phyloP scores from a whole-genome alignment of 2,329 filamentous ascomycete species.

The Exserohilum turcica region DNA sequence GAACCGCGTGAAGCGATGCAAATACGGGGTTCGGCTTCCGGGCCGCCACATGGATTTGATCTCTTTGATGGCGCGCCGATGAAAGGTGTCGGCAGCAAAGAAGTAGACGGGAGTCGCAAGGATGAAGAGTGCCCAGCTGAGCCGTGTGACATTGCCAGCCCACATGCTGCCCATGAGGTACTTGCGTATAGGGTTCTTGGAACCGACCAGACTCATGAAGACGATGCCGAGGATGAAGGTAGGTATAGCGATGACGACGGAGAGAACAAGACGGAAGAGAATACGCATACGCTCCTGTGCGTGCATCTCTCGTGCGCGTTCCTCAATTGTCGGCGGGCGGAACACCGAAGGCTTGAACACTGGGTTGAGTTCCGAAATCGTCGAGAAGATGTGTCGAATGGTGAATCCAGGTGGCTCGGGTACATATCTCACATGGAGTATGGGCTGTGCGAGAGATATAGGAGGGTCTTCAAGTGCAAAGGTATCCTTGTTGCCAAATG shows the following conservation, averaged over 20 bases:
- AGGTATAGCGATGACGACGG: conserved; percentile 73
- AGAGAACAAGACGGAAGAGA: conserved; percentile 71
- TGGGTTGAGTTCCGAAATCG: conserved; percentile 69
- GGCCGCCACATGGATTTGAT: conserved; percentile 76
- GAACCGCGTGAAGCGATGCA: conserved; percentile 84
- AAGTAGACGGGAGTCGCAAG: conserved; percentile 87
- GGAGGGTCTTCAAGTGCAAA: conserved; percentile 62
- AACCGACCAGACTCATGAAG: conserved; percentile 81
- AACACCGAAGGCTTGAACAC: conserved; percentile 72
- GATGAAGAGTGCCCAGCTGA: conserved; percentile 79
- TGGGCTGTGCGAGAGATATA: conserved; percentile 63
- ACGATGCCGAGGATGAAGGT: conserved; percentile 87
- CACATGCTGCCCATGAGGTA: conserved; percentile 74
- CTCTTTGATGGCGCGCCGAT: conserved; percentile 78
- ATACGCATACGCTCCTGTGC: conserved; percentile 71
- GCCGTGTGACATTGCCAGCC: conserved; percentile 71
- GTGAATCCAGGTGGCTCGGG: conserved; percentile 73
- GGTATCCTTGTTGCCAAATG: conserved; percentile 50
- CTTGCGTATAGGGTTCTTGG: conserved; percentile 61
- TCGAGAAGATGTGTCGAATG: conserved; percentile 72
- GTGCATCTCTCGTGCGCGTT: conserved; percentile 75
- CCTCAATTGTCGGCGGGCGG: conserved; percentile 81
- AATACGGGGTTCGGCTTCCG: conserved; percentile 72
- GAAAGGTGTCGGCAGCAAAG: conserved; percentile 84
- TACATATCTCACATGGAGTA: conserved; percentile 72